Percentiles rank a stretch among this genome's conserved stretches.
These are phyloP conservation scores for Pyrus betulifolia DNA, from an alignment of 306 rosid species.

Conservation along the genomic window DNA sequence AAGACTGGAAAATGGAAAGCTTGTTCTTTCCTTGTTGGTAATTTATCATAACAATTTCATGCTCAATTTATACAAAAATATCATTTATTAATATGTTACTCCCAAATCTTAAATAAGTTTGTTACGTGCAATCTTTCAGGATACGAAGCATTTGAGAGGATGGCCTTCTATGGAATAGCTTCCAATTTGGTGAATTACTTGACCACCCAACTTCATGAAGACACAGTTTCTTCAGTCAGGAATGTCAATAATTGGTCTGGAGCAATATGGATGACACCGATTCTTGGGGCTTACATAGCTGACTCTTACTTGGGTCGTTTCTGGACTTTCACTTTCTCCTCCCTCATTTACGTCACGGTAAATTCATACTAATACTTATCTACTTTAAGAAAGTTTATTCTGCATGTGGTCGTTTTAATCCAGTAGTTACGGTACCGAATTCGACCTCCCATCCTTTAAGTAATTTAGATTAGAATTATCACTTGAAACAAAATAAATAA, in stretches of 20 bases:
- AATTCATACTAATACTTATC: not conserved
- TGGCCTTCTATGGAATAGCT: slow-evolving; percentile 95
- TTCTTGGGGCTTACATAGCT: slow-evolving; percentile 87
- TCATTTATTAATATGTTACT: not conserved
- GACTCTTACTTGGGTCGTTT: slow-evolving; percentile 92
- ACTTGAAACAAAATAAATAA: too few relatives aligned
- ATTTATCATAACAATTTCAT: not conserved
- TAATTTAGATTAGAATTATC: too few relatives aligned
- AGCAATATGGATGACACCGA: slow-evolving; percentile 88
- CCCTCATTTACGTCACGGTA: slow-evolving; percentile 86
- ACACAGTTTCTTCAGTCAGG: slow-evolving; percentile 85
- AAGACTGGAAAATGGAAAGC: slow-evolving; percentile 98
- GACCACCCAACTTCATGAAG: slow-evolving; percentile 85
- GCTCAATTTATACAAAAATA: not conserved
- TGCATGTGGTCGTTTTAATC: too few relatives aligned
- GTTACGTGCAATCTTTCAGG: slow-evolving; percentile 32
- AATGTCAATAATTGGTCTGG: slow-evolving; percentile 98
- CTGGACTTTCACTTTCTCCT: slow-evolving; percentile 92
- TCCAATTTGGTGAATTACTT: slow-evolving; percentile 84
- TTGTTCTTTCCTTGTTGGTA: slow-evolving; percentile 93
- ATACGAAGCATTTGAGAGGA: slow-evolving; percentile 97
- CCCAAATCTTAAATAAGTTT: not conserved
- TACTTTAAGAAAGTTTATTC: not conserved
- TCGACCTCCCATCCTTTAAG: not conserved
- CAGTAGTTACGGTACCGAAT: not conserved